Base-by-base conservation (phyloP, 805 yeast genomes). In the Ogataea methylovora region DNA sequence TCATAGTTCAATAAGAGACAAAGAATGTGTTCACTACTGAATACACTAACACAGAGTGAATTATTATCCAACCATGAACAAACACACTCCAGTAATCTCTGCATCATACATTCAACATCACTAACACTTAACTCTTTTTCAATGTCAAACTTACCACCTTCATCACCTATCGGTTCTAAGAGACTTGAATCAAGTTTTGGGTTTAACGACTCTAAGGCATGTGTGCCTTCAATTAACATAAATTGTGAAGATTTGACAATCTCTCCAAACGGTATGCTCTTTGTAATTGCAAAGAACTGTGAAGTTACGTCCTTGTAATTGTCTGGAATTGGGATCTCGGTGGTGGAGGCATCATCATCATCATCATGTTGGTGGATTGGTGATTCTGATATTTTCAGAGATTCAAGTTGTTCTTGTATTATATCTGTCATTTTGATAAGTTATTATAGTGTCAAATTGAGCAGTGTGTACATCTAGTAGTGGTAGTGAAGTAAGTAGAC, bases 151-250 rank as follows among this genome's bases (percentile, higher is more conserved):
- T 48, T 38, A 5, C 64, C 39, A 24, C 78, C 84, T 3, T 58
- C 69, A 1, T 47, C 43, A 6, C 12, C 12, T n/a, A 8, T 8
- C 10, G 11, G 0, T 20, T 56, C 48, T n/a, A 84, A 67, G 35
- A 83, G 47, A 2, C 90, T 86, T 0, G 96, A 76, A 52, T 90
- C 98, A 46, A 90, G 65, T 41, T 72, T 74, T 9, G 67, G 63
- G 51, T 85, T 85, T 37, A 76, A 67, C 11, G 80, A 69, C 54
- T 88, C 97, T 40, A 86, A 61, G 0, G 97, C 95, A 44, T 88
- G 79, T 1, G 96, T 84, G 0, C 96, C 94, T 45, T 85, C 86
- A 41, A 81, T 64, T 30, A 90, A 65, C 35, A 76, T 73, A 58
- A 86, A 85, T 19, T 59, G 58, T 0, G 74, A 69, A 8, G 72